These are phyloP conservation scores for Debaryomyces psychrophilus DNA, from an alignment of 1,139 yeast genomes.

Conservation along the genomic window DNA sequence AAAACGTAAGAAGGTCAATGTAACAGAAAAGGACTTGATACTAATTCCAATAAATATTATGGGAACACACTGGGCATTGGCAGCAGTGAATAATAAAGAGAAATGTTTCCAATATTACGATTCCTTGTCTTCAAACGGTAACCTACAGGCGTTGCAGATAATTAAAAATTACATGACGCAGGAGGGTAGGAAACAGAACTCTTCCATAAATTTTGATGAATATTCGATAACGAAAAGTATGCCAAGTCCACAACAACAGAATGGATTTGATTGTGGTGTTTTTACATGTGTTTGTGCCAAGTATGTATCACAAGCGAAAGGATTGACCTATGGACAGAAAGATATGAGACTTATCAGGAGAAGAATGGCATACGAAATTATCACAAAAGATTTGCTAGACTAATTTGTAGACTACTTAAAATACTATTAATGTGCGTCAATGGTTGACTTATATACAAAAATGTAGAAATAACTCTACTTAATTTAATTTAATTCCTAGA, in stretches of 20 bases:
- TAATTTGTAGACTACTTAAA: constrained; percentile 4
- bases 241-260: constrained; percentile 80
- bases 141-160: constrained; percentile 55
- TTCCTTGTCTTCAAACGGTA: constrained; percentile 65
- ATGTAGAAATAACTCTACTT: background rate
- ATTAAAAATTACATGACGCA: constrained; percentile 63
- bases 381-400: constrained; percentile 23
- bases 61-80: constrained; percentile 92
- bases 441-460: background rate
- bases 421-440: background rate
- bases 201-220: constrained; percentile 34
- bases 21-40: constrained; percentile 63
- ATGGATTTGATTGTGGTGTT: constrained; percentile 96
- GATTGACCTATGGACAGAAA: constrained; percentile 59
- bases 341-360: constrained; percentile 74
- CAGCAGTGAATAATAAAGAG: constrained; percentile 67
- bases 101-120: constrained; percentile 73
- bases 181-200: constrained; percentile 52
- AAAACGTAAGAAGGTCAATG: constrained; percentile 73
- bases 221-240: constrained; percentile 38
- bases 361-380: constrained; percentile 64
- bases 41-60: constrained; percentile 83
- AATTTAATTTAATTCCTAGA: constrained; percentile 16
- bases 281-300: constrained; percentile 83
- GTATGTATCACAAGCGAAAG: constrained; percentile 52